Evolutionary conservation across 768 basidiomycete species (phyloP).

Genomic region (Kockovaella imperatae): DNA sequence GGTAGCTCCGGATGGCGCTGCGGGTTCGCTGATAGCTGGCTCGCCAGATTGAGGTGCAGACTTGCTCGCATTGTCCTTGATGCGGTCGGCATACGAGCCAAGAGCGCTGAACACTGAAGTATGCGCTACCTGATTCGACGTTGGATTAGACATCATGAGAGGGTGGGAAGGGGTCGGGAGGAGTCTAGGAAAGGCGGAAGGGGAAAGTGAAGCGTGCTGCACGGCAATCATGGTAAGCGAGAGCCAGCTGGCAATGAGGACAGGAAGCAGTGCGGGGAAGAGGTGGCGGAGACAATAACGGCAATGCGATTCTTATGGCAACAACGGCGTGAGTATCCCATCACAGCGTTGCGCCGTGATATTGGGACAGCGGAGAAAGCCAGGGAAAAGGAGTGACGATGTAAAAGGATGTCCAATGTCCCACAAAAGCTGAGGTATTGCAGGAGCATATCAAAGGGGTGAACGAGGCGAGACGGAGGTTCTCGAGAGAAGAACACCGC

Average conservation of each 20-base stretch:
- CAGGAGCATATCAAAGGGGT: too few relatives aligned
- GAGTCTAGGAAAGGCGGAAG: slow-evolving; percentile 8
- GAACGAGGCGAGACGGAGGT: too few relatives aligned
- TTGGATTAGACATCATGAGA: background rate
- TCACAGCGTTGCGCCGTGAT: too few relatives aligned
- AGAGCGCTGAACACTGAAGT: slow-evolving; percentile 35
- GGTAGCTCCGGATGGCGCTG: background rate
- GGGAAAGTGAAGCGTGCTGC: slow-evolving; percentile 10
- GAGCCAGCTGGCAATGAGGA: background rate
- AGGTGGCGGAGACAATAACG: background rate
- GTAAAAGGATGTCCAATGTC: too few relatives aligned
- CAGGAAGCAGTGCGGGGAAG: background rate
- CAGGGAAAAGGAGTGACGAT: too few relatives aligned
- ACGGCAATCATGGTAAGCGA: slow-evolving; percentile 16
- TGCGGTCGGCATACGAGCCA: slow-evolving; percentile 36
- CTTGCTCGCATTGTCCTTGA: slow-evolving; percentile 13
- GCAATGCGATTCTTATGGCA: too few relatives aligned
- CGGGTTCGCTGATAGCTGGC: slow-evolving; percentile 1
- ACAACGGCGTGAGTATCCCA: too few relatives aligned
- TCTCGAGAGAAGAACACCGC: too few relatives aligned
- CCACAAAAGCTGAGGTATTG: too few relatives aligned
- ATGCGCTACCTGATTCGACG: background rate
- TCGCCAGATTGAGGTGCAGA: background rate
- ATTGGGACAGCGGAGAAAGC: too few relatives aligned
- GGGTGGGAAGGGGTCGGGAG: background rate